These are phyloP conservation scores for Fusarium dimerum DNA, from an alignment of 2,329 filamentous ascomycete genomes.

Conservation along the genomic window DNA sequence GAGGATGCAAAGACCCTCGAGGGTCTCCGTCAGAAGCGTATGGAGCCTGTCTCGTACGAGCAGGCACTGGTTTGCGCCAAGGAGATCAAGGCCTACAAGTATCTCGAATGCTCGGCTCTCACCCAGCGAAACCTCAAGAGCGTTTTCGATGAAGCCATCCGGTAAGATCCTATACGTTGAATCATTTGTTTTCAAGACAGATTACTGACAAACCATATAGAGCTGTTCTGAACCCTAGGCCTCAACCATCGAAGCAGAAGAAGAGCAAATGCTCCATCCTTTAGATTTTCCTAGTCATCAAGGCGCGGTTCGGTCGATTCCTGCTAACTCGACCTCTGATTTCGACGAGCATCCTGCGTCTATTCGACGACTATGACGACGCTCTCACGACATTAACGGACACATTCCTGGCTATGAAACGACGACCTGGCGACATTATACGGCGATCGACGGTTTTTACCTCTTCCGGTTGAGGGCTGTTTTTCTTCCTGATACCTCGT, in stretches of 20 bases:
- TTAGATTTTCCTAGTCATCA: slow-evolving; percentile 41
- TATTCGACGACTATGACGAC: slow-evolving; percentile 26
- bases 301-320: slow-evolving; percentile 4
- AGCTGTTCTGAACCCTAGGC: slow-evolving; percentile 70
- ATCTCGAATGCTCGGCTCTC: slow-evolving; percentile 94
- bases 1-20: slow-evolving; percentile 84
- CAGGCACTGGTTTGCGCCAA: slow-evolving; percentile 86
- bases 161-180: slow-evolving; percentile 57
- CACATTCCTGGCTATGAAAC: slow-evolving; percentile 22
- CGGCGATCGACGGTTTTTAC: slow-evolving; percentile 17
- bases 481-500: background rate
- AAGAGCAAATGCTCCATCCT: slow-evolving; percentile 70
- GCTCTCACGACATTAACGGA: slow-evolving; percentile 1
- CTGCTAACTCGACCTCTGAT: background rate
- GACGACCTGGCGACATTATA: slow-evolving; percentile 30
- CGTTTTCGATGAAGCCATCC: slow-evolving; percentile 97
- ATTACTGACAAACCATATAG: slow-evolving; percentile 44
- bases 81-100: slow-evolving; percentile 95
- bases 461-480: slow-evolving; percentile 24
- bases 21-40: slow-evolving; percentile 83
- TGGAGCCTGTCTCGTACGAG: slow-evolving; percentile 96
- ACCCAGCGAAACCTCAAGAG: slow-evolving; percentile 98
- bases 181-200: background rate
- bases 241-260: slow-evolving; percentile 59
- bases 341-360: slow-evolving; percentile 10